phyloP scores from a whole-genome alignment of 1,139 yeast species.

The Pichia sp. region DNA sequence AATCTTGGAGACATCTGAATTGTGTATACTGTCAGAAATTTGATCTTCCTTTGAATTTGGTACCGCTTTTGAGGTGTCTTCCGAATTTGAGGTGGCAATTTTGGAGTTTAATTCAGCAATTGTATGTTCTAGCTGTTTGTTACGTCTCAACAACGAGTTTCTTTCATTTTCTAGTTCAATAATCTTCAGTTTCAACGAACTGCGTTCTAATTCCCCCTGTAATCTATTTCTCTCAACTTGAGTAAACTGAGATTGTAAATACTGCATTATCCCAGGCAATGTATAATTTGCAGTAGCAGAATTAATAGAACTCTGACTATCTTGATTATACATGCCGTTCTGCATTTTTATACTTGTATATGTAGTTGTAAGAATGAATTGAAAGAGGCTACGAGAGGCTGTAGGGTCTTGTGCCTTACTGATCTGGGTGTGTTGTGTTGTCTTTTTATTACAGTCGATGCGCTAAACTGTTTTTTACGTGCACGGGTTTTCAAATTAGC shows the following conservation, averaged over 20 bases:
- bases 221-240: conserved; percentile 51
- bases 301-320: conserved; percentile 2
- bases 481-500: background rate
- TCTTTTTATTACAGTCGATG: background rate
- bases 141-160: conserved; percentile 33
- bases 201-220: conserved; percentile 47
- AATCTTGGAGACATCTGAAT: conserved; percentile 23
- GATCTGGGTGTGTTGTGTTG: background rate
- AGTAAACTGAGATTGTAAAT: conserved; percentile 53
- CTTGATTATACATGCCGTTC: conserved; percentile 5
- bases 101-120: conserved; percentile 20
- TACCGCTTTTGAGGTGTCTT: background rate
- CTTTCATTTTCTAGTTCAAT: conserved; percentile 50
- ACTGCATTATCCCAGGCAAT: conserved; percentile 59
- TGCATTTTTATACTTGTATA: conserved; percentile 5
- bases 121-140: conserved; percentile 20
- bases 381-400: no score
- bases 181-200: conserved; percentile 50
- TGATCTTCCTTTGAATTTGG: background rate
- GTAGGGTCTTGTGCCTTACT: no score
- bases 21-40: conserved; percentile 15
- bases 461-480: background rate
- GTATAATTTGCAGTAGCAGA: conserved; percentile 34
- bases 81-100: background rate
- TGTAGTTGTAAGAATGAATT: no score